A percentile compares a stretch with the other conserved stretches of the same genome.
Evolutionary conservation across 768 basidiomycete species (phyloP).

Genomic region (Lactarius hengduanensis): DNA sequence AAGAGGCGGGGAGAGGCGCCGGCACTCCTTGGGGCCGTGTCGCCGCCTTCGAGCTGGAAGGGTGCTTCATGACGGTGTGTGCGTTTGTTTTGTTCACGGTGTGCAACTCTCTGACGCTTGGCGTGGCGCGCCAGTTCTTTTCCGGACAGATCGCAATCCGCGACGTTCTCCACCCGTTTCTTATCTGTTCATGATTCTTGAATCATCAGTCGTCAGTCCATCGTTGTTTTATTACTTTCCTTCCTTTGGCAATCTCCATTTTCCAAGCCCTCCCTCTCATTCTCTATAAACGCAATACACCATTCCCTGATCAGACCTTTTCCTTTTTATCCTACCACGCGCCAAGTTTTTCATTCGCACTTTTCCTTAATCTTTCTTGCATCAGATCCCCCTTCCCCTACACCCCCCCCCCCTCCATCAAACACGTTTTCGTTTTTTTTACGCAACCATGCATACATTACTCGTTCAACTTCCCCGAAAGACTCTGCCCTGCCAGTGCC

Average conservation of each 20-base stretch:
- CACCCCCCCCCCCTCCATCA: background rate
- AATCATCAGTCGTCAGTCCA: background rate
- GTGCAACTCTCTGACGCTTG: background rate
- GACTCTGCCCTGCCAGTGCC: background rate
- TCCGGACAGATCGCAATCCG: background rate
- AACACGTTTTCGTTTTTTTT: background rate
- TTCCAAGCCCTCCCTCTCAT: background rate
- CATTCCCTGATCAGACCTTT: background rate
- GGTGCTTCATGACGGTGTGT: constrained; percentile 12
- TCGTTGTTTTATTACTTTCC: background rate
- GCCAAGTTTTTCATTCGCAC: background rate
- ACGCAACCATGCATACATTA: background rate
- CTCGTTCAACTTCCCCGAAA: background rate
- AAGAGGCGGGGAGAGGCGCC: constrained; percentile 18
- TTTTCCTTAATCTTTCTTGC: background rate
- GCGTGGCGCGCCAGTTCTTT: background rate
- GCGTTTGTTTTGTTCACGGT: background rate
- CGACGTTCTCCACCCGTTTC: background rate
- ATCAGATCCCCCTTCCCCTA: background rate
- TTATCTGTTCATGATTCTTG: background rate
- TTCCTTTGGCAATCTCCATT: background rate
- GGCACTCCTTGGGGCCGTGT: constrained; percentile 27
- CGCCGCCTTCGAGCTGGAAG: constrained; percentile 40
- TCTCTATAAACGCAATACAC: background rate
- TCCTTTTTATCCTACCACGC: background rate